A percentile compares a stretch with the other conserved stretches of the same genome.
Conservation (phyloP, 192 early-diverging fungal genomes). For the Funneliformis geosporum region DNA sequence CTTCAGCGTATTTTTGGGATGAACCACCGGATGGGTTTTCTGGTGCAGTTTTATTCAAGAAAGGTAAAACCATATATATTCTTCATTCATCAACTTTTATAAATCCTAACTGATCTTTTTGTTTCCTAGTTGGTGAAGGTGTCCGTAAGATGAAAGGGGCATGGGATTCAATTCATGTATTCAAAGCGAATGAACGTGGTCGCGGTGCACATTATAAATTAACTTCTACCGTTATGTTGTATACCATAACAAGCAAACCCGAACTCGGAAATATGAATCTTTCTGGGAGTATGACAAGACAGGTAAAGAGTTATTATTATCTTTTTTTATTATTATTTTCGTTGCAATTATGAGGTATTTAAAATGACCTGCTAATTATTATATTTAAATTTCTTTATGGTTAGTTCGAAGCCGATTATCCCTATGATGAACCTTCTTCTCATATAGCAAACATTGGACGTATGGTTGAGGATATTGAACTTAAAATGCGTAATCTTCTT, state of each 20-base stretch:
- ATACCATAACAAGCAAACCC: slow-evolving; percentile 74
- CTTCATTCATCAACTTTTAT: background rate
- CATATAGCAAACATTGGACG: slow-evolving; percentile 95
- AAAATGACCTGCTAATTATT: too few relatives aligned
- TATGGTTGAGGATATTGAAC: slow-evolving; percentile 98
- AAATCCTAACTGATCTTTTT: background rate
- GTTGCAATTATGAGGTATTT: background rate
- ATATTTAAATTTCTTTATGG: background rate
- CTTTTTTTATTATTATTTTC: background rate
- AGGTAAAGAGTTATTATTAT: slow-evolving; percentile 50
- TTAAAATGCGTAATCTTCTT: slow-evolving; percentile 92
- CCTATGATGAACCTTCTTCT: slow-evolving; percentile 68
- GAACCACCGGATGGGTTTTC: slow-evolving; percentile 83
- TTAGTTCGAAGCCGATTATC: slow-evolving; percentile 81
- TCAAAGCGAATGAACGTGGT: slow-evolving; percentile 85
- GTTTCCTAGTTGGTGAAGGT: slow-evolving; percentile 41
- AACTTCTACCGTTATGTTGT: slow-evolving; percentile 95
- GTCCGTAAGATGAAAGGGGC: slow-evolving; percentile 81
- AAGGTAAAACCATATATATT: slow-evolving; percentile 58
- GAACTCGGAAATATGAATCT: slow-evolving; percentile 78
- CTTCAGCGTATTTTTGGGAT: slow-evolving; percentile 95
- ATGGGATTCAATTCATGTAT: slow-evolving; percentile 99
- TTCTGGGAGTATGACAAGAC: slow-evolving; percentile 90
- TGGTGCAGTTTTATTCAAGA: slow-evolving; percentile 93
- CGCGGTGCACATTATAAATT: slow-evolving; percentile 92